phyloP scores from a whole-genome alignment of 2,329 filamentous ascomycete species.

The Clonostachys chloroleuca region DNA sequence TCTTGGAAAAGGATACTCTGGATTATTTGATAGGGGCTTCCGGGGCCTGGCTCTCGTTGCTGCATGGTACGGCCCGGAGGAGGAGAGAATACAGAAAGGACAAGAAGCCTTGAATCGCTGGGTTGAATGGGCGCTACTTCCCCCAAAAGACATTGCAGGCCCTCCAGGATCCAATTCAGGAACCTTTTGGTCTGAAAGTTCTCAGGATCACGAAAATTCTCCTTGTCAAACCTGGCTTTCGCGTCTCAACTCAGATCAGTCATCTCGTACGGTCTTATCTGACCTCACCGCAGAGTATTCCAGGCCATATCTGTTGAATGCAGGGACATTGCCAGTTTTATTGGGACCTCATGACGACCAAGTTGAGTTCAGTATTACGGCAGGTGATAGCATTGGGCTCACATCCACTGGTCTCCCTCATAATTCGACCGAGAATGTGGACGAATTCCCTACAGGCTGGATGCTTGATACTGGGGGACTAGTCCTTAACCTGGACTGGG shows the following conservation, averaged over 20 bases:
- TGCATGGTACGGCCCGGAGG: constrained; percentile 4
- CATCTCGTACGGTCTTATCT: background rate
- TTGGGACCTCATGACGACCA: constrained; percentile 22
- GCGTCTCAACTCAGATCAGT: background rate
- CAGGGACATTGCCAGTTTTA: constrained; percentile 21
- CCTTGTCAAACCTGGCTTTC: background rate
- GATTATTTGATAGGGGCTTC: constrained; percentile 2
- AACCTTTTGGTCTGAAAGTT: background rate
- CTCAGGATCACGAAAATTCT: background rate
- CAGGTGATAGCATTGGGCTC: constrained; percentile 19
- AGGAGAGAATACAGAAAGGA: background rate
- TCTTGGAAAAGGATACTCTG: constrained; percentile 3
- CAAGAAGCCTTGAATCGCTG: constrained; percentile 2
- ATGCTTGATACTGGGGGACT: constrained; percentile 50
- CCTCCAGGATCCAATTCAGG: constrained; percentile 10
- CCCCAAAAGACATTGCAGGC: constrained; percentile 1
- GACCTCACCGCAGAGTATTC: constrained; percentile 12
- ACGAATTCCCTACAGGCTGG: constrained; percentile 36
- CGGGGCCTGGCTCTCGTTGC: constrained; percentile 1
- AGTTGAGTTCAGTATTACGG: constrained; percentile 18
- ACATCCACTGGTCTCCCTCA: constrained; percentile 16
- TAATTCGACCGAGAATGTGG: constrained; percentile 11
- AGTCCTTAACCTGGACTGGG: constrained; percentile 49
- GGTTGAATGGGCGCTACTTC: constrained; percentile 3
- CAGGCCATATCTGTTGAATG: constrained; percentile 16